Base-by-base conservation (phyloP, 2,329 filamentous ascomycete species). In the Fusarium sp. region DNA sequence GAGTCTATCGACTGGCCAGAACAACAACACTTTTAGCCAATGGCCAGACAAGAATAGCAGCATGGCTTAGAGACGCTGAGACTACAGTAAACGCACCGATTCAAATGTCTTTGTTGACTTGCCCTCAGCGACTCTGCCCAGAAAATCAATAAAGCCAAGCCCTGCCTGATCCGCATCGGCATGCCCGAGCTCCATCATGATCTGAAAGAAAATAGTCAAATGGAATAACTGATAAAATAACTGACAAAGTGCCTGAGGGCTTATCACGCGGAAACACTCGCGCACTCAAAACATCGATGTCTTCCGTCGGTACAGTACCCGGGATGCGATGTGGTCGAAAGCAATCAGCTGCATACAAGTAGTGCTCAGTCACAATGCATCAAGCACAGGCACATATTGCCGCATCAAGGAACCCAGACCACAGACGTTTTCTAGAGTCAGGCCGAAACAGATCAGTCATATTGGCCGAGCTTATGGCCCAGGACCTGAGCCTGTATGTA, bases 81-180 rank as follows among this genome's bases (percentile, higher is more conserved):
- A 25, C 37, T 29, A 37, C 19, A 31, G 37, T 37, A 16, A 49
- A 35, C 42, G 42, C 19, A 21, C 18, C 27, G 14, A 18, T 54
- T 29, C 15, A 12, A n/a, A n/a, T n/a, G 23, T 45, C 46, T 62
- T 52, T 70, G 49, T 66, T 64, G 25, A 33, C 39, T 14, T 52
- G 19, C 31, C 21, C 19, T 48, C 38, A 33, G 19, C 29, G 37
- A 37, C 29, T 60, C 41, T 33, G n/a, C 15, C 25, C 39, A 33
- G 46, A 73, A 73, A 68, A 60, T 73, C 70, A 65, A 73, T 66
- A 46, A 58, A 38, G 70, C 70, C 70, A 73, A 64, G 66, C 41
- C 51, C 44, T 23, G 35, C 45, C 44, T 63, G 25, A 27, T 58
- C 52, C 52, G 69, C 49, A 60, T 61, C 70, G 70, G 70, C 52